Percentiles rank a stretch among this genome's conserved stretches.
Conservation (phyloP, 31 red algal genomes). For the Pterothamnion heteromorphum region DNA sequence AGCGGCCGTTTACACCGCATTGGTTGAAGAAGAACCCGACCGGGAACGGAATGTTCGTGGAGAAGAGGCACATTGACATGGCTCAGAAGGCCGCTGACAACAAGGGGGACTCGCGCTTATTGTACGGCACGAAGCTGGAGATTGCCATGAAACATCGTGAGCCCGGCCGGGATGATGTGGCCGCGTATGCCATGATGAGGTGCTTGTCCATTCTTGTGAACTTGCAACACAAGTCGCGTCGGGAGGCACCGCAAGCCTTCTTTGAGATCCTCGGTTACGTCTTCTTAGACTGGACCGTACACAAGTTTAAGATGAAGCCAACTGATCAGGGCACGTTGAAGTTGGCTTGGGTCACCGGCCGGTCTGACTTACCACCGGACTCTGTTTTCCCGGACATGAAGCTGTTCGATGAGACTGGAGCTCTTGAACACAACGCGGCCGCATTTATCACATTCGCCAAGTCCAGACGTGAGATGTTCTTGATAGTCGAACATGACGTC, state of each 20-base stretch:
- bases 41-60: not conserved
- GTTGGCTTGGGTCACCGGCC: not conserved
- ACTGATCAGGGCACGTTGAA: not conserved
- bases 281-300: not conserved
- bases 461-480: not conserved
- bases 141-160: not conserved
- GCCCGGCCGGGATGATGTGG: not conserved
- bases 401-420: not conserved
- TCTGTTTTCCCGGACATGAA: not conserved
- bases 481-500: not conserved
- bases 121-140: not conserved
- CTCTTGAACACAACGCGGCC: not conserved
- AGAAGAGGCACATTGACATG: not conserved
- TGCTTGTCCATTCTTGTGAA: not conserved
- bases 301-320: not conserved
- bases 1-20: not conserved
- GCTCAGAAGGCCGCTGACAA: no score
- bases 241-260: no score
- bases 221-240: no score
- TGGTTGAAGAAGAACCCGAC: not conserved
- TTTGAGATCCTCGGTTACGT: not conserved
- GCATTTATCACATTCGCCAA: not conserved
- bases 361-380: not conserved
- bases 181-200: not conserved
- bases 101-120: not conserved